Evolutionary conservation across 1,284 basidiomycete genomes (phyloP).

Genomic region (Blastosporella zonata): DNA sequence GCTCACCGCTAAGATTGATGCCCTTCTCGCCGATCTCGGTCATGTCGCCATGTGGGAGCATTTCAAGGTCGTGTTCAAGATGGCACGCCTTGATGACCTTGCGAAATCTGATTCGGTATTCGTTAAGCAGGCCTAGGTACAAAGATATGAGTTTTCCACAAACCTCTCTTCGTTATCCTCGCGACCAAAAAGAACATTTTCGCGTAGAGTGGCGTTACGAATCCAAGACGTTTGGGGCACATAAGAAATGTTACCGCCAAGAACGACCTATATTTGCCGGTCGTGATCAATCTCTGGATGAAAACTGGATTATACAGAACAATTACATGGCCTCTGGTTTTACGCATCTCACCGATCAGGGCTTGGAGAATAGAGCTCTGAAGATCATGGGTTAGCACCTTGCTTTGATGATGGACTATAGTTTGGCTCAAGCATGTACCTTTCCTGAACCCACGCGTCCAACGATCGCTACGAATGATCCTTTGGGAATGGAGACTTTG

Average conservation of each 20-base stretch:
- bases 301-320: background rate
- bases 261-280: constrained; percentile 45
- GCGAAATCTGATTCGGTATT: constrained; percentile 38
- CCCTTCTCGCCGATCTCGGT: constrained; percentile 89
- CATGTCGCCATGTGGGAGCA: constrained; percentile 62
- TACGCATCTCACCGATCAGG: constrained; percentile 79
- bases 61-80: constrained; percentile 62
- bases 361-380: constrained; percentile 67
- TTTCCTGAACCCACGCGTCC: constrained; percentile 75
- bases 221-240: constrained; percentile 64
- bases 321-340: constrained; percentile 49
- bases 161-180: constrained; percentile 52
- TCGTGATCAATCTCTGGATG: constrained; percentile 5
- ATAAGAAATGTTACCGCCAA: constrained; percentile 70
- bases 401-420: background rate
- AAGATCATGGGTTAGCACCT: constrained; percentile 1
- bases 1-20: constrained; percentile 58
- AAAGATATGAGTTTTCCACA: constrained; percentile 16
- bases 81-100: constrained; percentile 59
- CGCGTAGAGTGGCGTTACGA: constrained; percentile 19
- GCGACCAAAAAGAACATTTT: constrained; percentile 19
- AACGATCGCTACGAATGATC: constrained; percentile 70
- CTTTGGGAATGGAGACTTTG: constrained; percentile 55
- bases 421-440: constrained; percentile 35
- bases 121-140: background rate